Evolutionary conservation across 2,329 filamentous ascomycete species (phyloP), one percentile per base, ranked within the genome.

Genomic region (Elsinoe perseae): DNA sequence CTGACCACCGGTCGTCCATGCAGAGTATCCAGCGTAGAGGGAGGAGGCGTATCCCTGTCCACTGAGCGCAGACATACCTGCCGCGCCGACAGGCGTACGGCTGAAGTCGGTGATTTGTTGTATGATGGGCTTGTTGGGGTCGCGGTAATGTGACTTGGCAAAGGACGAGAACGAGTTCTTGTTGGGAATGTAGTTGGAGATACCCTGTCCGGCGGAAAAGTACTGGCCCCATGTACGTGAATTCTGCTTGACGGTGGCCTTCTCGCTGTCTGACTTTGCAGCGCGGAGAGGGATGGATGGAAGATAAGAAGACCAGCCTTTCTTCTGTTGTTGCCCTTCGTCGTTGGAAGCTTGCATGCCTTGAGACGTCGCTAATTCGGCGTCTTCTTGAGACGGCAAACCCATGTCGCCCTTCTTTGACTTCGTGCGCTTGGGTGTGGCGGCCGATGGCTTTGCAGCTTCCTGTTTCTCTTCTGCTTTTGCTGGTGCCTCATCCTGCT

Each of bases 71-170:
- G 32, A 60, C 46, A 59, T 65, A 72, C 72, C 72, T 36, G 73
- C 75, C 36, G 75, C 75, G 12, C 75, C 75, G 3, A 78, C 75
- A 3, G 75, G 75, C 5, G 75, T 78, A 61, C 75, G 75, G 0
- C 72, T 75, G 59, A 78, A 77, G 57, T 76, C 74, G 57, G 74
- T 73, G 12, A 78, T 64, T 60, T 78, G 75, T 61, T 77, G 73
- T 3, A 75, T 67, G 59, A 76, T 76, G 43, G 72, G 72, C 62
- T 78, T 78, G 54, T 69, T 73, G 2, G 72, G 72, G 58, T 78
- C 74, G 30, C 74, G 69, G 23, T 72, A 62, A 59, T 77, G 74
- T 62, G 68, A 53, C 27, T 27, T 57, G 14, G 54, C 54, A 61
- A 77, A 77, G 5, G 73, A 68, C 36, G 73, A 75, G 4, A 77